Percentiles rank a stretch among this genome's conserved stretches.
Evolutionary conservation across 768 basidiomycete genomes (phyloP).

Genomic region (Cantharellus cinnabarinus): DNA sequence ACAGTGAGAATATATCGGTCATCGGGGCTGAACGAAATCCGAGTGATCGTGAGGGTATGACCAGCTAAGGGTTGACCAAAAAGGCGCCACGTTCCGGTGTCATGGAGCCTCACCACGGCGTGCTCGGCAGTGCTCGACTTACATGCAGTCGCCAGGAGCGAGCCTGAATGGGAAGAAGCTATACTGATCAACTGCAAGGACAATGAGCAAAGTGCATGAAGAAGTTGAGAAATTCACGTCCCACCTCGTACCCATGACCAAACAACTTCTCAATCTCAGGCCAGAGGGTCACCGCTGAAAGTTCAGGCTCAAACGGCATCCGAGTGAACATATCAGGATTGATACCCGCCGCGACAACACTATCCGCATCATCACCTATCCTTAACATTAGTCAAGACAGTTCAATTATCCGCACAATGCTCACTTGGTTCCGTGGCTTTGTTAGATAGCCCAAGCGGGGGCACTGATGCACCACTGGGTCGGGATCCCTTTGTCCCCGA

Average conservation of each 20-base stretch:
- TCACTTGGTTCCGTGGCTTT: slow-evolving; percentile 63
- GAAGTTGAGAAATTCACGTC: neutral
- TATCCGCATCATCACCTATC: too few relatives aligned
- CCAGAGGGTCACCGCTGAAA: slow-evolving; percentile 78
- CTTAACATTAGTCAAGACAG: too few relatives aligned
- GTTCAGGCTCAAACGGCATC: slow-evolving; percentile 69
- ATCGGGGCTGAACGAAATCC: slow-evolving; percentile 75
- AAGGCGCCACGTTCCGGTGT: slow-evolving; percentile 40
- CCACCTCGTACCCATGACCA: slow-evolving; percentile 92
- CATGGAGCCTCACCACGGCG: slow-evolving; percentile 70
- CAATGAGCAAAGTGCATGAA: neutral
- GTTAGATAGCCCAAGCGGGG: slow-evolving; percentile 86
- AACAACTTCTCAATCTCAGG: slow-evolving; percentile 94
- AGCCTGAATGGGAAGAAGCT: slow-evolving; percentile 46
- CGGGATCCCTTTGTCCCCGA: slow-evolving; percentile 26
- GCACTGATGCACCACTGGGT: slow-evolving; percentile 70
- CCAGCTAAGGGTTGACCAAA: slow-evolving; percentile 59
- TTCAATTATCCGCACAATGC: slow-evolving; percentile 2
- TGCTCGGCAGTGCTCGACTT: slow-evolving; percentile 75
- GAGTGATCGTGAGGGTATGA: slow-evolving; percentile 76
- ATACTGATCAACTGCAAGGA: slow-evolving; percentile 51
- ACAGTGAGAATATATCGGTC: slow-evolving; percentile 64
- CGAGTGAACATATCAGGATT: slow-evolving; percentile 2
- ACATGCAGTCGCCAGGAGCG: slow-evolving; percentile 73
- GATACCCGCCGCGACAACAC: slow-evolving; percentile 2